These are phyloP conservation scores for Dioscorea zingiberensis DNA, from an alignment of 106 monocot species.

Conservation along the genomic window DNA sequence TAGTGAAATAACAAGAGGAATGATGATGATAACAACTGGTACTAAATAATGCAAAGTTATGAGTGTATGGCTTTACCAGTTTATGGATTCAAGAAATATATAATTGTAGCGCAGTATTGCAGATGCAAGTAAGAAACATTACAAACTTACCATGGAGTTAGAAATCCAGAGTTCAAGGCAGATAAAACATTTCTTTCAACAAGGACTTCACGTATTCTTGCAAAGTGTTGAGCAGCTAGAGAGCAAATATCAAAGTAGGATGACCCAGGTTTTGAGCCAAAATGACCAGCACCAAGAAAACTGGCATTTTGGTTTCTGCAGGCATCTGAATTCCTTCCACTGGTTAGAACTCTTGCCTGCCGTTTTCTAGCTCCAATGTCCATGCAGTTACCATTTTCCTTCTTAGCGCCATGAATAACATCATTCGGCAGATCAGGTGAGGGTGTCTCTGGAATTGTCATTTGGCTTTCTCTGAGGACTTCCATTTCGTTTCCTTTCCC, in stretches of 20 bases:
- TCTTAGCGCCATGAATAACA: slow-evolving; percentile 41
- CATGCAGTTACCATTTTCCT: slow-evolving; percentile 49
- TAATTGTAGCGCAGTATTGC: background rate
- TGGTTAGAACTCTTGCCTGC: slow-evolving; percentile 51
- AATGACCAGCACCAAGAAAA: slow-evolving; percentile 29
- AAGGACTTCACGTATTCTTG: slow-evolving; percentile 85
- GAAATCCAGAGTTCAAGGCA: slow-evolving; percentile 84
- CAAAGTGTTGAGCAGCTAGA: slow-evolving; percentile 78
- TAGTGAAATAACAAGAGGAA: too few relatives aligned
- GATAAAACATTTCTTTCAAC: slow-evolving; percentile 87
- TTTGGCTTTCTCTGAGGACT: slow-evolving; percentile 66
- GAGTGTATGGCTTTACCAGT: too few relatives aligned
- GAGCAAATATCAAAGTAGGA: slow-evolving; percentile 84
- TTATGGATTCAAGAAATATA: too few relatives aligned
- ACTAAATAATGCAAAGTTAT: too few relatives aligned
- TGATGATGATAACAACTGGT: too few relatives aligned
- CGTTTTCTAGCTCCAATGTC: slow-evolving; percentile 72
- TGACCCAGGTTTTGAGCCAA: slow-evolving; percentile 57
- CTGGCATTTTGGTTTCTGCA: slow-evolving; percentile 34
- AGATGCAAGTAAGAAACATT: background rate
- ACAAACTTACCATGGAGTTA: slow-evolving; percentile 82
- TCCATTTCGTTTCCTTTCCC: slow-evolving; percentile 60
- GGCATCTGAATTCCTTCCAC: slow-evolving; percentile 34
- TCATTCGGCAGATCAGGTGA: slow-evolving; percentile 86
- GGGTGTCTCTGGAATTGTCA: slow-evolving; percentile 97